phyloP scores from a whole-genome alignment of 768 basidiomycete species.

The Suillus paluster region DNA sequence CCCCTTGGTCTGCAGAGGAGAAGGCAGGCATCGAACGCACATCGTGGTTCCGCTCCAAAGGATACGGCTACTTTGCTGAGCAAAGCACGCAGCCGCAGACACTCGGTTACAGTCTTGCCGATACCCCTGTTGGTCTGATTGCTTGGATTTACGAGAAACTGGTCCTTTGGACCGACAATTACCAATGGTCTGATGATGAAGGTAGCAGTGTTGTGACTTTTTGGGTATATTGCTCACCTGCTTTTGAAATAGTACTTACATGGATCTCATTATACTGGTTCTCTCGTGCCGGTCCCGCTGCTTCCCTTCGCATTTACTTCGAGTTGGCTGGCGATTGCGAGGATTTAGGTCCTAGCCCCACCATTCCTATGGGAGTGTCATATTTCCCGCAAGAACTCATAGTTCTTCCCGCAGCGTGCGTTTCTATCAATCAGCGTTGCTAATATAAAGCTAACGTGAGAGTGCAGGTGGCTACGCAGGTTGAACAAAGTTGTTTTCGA shows the following conservation, averaged over 20 bases:
- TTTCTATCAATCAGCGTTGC: constrained; percentile 7
- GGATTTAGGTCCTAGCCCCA: not conserved
- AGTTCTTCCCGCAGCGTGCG: constrained; percentile 43
- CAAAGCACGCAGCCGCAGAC: constrained; percentile 55
- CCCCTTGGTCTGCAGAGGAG: constrained; percentile 33
- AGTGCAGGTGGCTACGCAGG: constrained; percentile 47
- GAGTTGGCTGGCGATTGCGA: constrained; percentile 34
- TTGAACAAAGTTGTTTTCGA: constrained; percentile 50
- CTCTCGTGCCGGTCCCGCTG: constrained; percentile 60
- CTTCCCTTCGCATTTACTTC: constrained; percentile 62
- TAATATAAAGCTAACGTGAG: constrained; percentile 3
- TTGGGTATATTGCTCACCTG: not conserved
- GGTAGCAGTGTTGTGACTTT: constrained; percentile 31
- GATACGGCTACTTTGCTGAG: constrained; percentile 34
- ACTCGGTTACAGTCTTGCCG: constrained; percentile 55
- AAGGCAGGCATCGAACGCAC: constrained; percentile 25
- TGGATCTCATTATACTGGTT: constrained; percentile 67
- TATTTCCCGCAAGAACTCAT: constrained; percentile 55
- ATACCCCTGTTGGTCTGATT: constrained; percentile 59
- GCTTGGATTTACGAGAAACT: constrained; percentile 61
- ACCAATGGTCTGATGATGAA: constrained; percentile 64
- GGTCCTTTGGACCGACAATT: constrained; percentile 51
- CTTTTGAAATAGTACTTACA: constrained; percentile 49
- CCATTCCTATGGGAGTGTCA: constrained; percentile 53
- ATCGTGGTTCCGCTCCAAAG: constrained; percentile 21